phyloP scores from a whole-genome alignment of 2,329 filamentous ascomycete genomes.

The Xylariaceae sp. region DNA sequence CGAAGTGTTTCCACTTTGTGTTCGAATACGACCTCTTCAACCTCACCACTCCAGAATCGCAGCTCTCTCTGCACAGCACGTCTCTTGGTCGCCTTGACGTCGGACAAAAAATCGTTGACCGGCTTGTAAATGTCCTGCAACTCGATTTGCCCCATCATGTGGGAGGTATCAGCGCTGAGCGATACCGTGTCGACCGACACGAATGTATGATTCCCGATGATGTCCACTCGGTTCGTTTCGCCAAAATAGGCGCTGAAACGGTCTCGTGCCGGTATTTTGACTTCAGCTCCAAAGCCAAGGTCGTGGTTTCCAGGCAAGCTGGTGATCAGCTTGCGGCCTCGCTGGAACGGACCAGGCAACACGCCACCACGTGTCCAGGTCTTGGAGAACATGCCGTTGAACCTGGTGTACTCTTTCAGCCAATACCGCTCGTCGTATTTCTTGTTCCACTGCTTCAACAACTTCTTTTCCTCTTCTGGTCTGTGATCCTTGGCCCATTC shows the following conservation, averaged over 20 bases:
- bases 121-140: constrained; percentile 68
- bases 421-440: constrained; percentile 80
- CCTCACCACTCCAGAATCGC: constrained; percentile 57
- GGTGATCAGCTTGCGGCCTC: constrained; percentile 73
- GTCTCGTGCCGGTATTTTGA: constrained; percentile 75
- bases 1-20: constrained; percentile 58
- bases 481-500: constrained; percentile 52
- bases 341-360: constrained; percentile 53
- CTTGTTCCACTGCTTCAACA: constrained; percentile 64
- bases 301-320: constrained; percentile 94
- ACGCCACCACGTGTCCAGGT: constrained; percentile 59
- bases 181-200: constrained; percentile 89
- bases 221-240: constrained; percentile 82
- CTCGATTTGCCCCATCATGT: constrained; percentile 48
- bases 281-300: constrained; percentile 80
- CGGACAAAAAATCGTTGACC: constrained; percentile 69
- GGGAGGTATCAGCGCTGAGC: constrained; percentile 65
- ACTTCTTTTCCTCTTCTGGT: constrained; percentile 48
- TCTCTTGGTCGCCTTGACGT: constrained; percentile 60
- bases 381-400: constrained; percentile 78
- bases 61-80: constrained; percentile 68
- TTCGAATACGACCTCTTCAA: constrained; percentile 50
- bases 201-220: constrained; percentile 92
- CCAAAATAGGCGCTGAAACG: constrained; percentile 88
- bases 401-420: constrained; percentile 81